Conservation (phyloP, 1,139 yeast genomes). For the Magnusiomyces tetraspermus region DNA sequence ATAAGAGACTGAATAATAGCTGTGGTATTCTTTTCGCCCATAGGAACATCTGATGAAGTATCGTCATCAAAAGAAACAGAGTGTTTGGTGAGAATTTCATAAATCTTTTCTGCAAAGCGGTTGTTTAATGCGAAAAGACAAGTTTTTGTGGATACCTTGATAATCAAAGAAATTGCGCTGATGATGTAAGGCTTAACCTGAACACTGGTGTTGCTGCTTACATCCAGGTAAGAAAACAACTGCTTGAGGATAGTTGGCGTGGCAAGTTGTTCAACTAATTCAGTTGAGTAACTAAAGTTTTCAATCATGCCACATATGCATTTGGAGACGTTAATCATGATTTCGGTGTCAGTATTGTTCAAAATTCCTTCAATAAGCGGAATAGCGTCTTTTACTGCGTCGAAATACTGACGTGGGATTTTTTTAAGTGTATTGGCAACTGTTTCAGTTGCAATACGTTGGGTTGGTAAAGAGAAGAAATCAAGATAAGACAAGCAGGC, state of each 20-base stretch:
- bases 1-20: slow-evolving; percentile 60
- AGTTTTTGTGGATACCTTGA: slow-evolving; percentile 31
- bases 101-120: slow-evolving; percentile 18
- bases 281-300: slow-evolving; percentile 42
- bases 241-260: slow-evolving; percentile 22
- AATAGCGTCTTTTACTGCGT: slow-evolving; percentile 47
- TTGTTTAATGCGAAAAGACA: slow-evolving; percentile 22
- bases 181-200: slow-evolving; percentile 26
- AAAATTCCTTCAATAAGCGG: slow-evolving; percentile 56
- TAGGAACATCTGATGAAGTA: slow-evolving; percentile 13
- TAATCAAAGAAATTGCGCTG: slow-evolving; percentile 36
- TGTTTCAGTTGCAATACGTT: slow-evolving; percentile 67
- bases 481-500: slow-evolving; percentile 71
- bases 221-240: slow-evolving; percentile 21
- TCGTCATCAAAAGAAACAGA: slow-evolving; percentile 24
- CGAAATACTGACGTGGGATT: slow-evolving; percentile 39
- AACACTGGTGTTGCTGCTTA: slow-evolving; percentile 18
- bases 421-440: slow-evolving; percentile 66
- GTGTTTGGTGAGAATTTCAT: slow-evolving; percentile 30
- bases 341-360: slow-evolving; percentile 49
- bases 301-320: slow-evolving; percentile 55
- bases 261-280: slow-evolving; percentile 40
- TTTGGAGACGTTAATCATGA: slow-evolving; percentile 61
- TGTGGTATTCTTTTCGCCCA: slow-evolving; percentile 24
- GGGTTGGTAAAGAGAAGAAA: slow-evolving; percentile 84